phyloP scores from a whole-genome alignment of 306 rosid genomes.

The Macrotyloma uniflorum region DNA sequence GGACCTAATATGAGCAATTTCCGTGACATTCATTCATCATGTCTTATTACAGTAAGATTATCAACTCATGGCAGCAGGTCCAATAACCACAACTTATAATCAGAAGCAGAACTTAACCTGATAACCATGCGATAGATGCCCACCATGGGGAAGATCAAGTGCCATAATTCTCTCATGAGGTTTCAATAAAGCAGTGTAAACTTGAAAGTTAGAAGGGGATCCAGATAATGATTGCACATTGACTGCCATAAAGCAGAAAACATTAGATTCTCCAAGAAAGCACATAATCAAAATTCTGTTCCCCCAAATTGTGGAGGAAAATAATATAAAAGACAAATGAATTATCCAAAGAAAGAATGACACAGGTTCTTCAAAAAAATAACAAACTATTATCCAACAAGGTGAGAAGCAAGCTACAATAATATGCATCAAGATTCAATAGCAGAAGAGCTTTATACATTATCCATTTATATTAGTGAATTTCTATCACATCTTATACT shows the following conservation, averaged over 20 bases:
- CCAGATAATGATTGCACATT: slow-evolving; percentile 94
- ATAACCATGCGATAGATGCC: slow-evolving; percentile 97
- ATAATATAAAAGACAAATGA: slow-evolving; percentile 7
- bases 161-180: slow-evolving; percentile 99
- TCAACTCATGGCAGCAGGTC: slow-evolving; percentile 31
- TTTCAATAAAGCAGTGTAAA: slow-evolving; percentile 86
- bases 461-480: slow-evolving; percentile 7
- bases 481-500: slow-evolving; percentile 9
- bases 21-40: slow-evolving; percentile 10
- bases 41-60: slow-evolving; percentile 21
- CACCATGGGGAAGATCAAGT: slow-evolving; percentile 95
- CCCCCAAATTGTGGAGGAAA: slow-evolving; percentile 7
- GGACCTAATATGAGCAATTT: slow-evolving; percentile 12
- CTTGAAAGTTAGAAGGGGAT: slow-evolving; percentile 97
- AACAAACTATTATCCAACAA: not conserved
- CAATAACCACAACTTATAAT: slow-evolving; percentile 3
- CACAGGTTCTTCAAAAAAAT: slow-evolving; percentile 15
- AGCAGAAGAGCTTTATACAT: slow-evolving; percentile 12
- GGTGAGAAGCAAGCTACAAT: slow-evolving; percentile 18
- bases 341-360: slow-evolving; percentile 4
- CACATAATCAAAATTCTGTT: slow-evolving; percentile 11
- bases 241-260: slow-evolving; percentile 60
- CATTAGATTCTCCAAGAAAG: slow-evolving; percentile 32
- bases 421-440: slow-evolving; percentile 17
- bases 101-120: slow-evolving; percentile 63